phyloP scores from a whole-genome alignment of 2,329 filamentous ascomycete genomes.

The Allantophomopsis cytisporea region DNA sequence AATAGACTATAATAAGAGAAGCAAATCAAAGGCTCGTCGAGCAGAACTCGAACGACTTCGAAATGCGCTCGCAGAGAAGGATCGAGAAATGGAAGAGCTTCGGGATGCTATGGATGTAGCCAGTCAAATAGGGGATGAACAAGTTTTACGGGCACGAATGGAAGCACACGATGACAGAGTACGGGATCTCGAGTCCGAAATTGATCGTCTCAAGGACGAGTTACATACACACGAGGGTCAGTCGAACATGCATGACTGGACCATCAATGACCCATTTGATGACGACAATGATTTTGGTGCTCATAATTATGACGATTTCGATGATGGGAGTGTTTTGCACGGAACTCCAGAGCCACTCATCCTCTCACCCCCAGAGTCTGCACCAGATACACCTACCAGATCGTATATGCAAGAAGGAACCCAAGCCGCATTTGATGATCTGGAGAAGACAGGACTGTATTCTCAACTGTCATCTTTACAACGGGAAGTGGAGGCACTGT shows the following conservation, averaged over 20 bases:
- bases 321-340: neutral
- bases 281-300: slow-evolving; percentile 16
- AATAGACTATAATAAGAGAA: slow-evolving; percentile 32
- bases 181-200: slow-evolving; percentile 14
- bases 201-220: slow-evolving; percentile 12
- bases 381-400: slow-evolving; percentile 15
- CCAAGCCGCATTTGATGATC: slow-evolving; percentile 7
- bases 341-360: slow-evolving; percentile 2
- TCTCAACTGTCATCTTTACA: slow-evolving; percentile 11
- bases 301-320: slow-evolving; percentile 13
- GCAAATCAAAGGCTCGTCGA: slow-evolving; percentile 22
- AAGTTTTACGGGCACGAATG: slow-evolving; percentile 6
- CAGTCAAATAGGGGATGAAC: slow-evolving; percentile 8
- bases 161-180: slow-evolving; percentile 8
- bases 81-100: slow-evolving; percentile 16
- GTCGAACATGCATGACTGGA: slow-evolving; percentile 1
- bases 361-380: slow-evolving; percentile 16
- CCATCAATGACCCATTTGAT: slow-evolving; percentile 24
- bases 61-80: slow-evolving; percentile 24
- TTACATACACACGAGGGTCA: slow-evolving; percentile 9
- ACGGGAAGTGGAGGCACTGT: slow-evolving; percentile 12
- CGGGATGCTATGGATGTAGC: slow-evolving; percentile 2
- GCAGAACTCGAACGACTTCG: slow-evolving; percentile 35
- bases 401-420: slow-evolving; percentile 1
- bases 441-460: slow-evolving; percentile 11